Base-by-base conservation (phyloP, 768 basidiomycete genomes). In the Podaxis carcinomalis region DNA sequence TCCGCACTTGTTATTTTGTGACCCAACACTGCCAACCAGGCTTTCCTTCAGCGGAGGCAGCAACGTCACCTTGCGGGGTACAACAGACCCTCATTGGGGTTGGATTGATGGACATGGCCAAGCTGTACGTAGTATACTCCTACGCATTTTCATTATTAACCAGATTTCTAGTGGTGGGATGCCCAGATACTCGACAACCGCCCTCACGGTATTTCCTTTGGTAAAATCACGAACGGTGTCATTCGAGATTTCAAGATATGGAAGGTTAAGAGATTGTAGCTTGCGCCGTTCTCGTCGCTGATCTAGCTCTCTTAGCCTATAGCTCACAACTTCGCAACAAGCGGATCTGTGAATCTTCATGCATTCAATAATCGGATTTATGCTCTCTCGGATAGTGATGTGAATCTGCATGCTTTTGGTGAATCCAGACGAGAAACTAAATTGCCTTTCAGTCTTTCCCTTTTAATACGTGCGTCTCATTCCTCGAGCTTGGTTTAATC, bases 81-180 rank as follows among this genome's bases (percentile, higher is more conserved):
- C 81, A 21, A 71, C 68, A 10, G 80, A 87, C 62, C 80, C 83
- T 0, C 61, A 82, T 2, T 83, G 83, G 82, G 85, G 86, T n/a
- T 87, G 85, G 85, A 78, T 88, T 0, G 80, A 86, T 64, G 82
- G 75, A 1, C 80, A 87, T 54, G 86, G 86, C 1, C 83, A 86
- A 71, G 75, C 75, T 35, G 81, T 80, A 59, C 53, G 73, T 68
- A 4, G 25, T 35, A 1, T 11, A 36, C 42, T 32, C 19, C 39
- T 2, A 2, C 1, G 0, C 23, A 13, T 54, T 35, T 51, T 35
- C 11, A 16, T 28, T 9, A 39, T 21, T 11, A 4, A 27, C 10
- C 19, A 1, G 1, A 44, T 40, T 42, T 42, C 16, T 46, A 85
- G 83, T 87, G 86, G 85, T 86, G 85, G 83, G 78, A 84, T 64